Percentiles rank a stretch among this genome's conserved stretches.
These are phyloP conservation scores for Eurotiales sp. DNA, from an alignment of 2,329 filamentous ascomycete species.

Conservation along the genomic window DNA sequence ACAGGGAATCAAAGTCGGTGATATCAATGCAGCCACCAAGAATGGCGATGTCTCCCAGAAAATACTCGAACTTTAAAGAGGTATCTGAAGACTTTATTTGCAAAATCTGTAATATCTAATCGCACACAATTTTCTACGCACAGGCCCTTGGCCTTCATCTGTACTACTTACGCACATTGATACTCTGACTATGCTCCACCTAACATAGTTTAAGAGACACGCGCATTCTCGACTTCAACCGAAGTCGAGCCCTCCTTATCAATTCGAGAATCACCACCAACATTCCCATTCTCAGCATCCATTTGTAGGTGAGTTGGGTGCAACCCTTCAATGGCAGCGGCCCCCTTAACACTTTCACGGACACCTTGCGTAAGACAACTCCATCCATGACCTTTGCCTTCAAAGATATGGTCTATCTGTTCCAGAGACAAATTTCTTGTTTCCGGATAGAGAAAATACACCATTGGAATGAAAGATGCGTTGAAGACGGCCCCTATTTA, in stretches of 20 bases:
- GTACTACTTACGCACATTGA: not conserved
- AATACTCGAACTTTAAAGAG: too few relatives aligned
- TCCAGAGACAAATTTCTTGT: constrained; percentile 42
- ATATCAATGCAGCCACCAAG: too few relatives aligned
- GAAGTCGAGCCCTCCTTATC: not conserved
- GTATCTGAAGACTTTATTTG: too few relatives aligned
- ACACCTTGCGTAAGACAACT: not conserved
- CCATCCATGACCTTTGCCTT: constrained; percentile 41
- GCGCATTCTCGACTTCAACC: not conserved
- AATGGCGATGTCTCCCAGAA: too few relatives aligned
- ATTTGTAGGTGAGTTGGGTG: not conserved
- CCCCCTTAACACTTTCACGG: not conserved
- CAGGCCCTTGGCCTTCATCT: too few relatives aligned
- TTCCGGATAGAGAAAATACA: constrained; percentile 48
- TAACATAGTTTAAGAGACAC: too few relatives aligned
- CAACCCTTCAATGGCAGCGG: not conserved
- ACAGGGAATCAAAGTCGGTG: too few relatives aligned
- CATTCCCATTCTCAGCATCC: not conserved
- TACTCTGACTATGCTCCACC: too few relatives aligned
- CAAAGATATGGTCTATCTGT: constrained; percentile 66
- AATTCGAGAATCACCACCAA: too few relatives aligned
- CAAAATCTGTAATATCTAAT: too few relatives aligned
- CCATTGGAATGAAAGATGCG: constrained; percentile 48
- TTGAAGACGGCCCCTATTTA: constrained; percentile 49
- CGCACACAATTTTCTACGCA: too few relatives aligned